phyloP scores from a whole-genome alignment of 352 stramenopile species.

The Phytophthora podocarpi region DNA sequence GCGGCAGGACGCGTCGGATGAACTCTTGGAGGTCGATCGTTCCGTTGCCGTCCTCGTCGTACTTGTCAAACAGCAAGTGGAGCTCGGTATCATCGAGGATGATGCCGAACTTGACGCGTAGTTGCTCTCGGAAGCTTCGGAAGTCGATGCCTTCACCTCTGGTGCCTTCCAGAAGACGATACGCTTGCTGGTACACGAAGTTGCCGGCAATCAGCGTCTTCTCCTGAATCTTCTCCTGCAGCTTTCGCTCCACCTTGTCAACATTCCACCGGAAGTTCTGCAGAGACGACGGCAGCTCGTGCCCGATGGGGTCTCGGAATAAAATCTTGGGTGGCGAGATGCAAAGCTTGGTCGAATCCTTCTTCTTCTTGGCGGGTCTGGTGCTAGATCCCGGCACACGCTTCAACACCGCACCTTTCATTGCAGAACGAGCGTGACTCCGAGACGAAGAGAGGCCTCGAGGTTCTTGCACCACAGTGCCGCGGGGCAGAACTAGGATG shows the following conservation, averaged over 20 bases:
- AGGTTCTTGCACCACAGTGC: slow-evolving; percentile 14
- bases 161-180: slow-evolving; percentile 73
- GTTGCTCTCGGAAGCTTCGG: slow-evolving; percentile 70
- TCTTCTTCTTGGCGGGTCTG: slow-evolving; percentile 36
- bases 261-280: slow-evolving; percentile 80
- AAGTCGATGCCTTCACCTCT: slow-evolving; percentile 84
- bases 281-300: slow-evolving; percentile 56
- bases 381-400: slow-evolving; percentile 12
- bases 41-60: slow-evolving; percentile 80
- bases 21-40: slow-evolving; percentile 87
- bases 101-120: slow-evolving; percentile 82
- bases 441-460: slow-evolving; percentile 1
- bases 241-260: slow-evolving; percentile 80
- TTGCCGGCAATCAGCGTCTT: slow-evolving; percentile 86
- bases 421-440: slow-evolving; percentile 13
- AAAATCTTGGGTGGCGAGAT: slow-evolving; percentile 56
- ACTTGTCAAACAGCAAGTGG: slow-evolving; percentile 84
- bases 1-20: slow-evolving; percentile 73
- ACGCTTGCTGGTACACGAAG: slow-evolving; percentile 88
- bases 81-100: slow-evolving; percentile 77
- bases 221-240: slow-evolving; percentile 88
- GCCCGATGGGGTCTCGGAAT: slow-evolving; percentile 73
- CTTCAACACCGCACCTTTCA: slow-evolving; percentile 56
- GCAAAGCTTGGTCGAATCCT: slow-evolving; percentile 39
- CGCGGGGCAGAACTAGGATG: slow-evolving; percentile 13